Evolutionary conservation across 2,329 filamentous ascomycete species (phyloP).

Genomic region (Xylariales sp.): DNA sequence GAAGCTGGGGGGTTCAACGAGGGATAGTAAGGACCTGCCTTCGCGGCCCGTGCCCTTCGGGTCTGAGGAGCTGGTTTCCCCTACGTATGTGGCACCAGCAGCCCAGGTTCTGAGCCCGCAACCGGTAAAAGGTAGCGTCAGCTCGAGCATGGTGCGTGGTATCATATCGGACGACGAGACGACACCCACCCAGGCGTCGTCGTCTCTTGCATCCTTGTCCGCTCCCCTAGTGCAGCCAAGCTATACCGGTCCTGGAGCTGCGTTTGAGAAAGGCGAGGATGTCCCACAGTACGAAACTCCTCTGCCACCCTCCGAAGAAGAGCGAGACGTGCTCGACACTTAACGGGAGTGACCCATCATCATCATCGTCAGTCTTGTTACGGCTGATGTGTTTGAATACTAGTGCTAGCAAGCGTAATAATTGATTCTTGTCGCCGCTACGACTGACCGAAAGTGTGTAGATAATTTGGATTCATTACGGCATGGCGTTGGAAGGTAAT

Average conservation of each 20-base stretch:
- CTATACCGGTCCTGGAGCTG: conserved; percentile 43
- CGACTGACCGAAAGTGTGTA: no score
- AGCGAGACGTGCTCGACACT: conserved; percentile 9
- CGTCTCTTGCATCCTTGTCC: conserved; percentile 4
- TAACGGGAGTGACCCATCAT: no score
- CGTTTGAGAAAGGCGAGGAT: conserved; percentile 49
- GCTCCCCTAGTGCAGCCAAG: conserved; percentile 36
- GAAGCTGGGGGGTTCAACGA: conserved; percentile 35
- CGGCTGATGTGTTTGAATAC: no score
- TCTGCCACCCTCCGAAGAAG: conserved; percentile 26
- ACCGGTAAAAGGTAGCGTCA: conserved; percentile 35
- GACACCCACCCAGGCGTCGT: conserved; percentile 8
- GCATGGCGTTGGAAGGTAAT: no score
- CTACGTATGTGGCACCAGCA: conserved; percentile 38
- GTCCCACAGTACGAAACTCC: conserved; percentile 31
- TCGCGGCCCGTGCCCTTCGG: conserved; percentile 47
- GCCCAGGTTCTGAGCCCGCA: conserved; percentile 35
- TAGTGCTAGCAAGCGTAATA: no score
- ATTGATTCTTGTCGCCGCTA: no score
- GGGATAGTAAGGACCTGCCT: conserved; percentile 39
- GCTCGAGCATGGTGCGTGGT: conserved; percentile 23
- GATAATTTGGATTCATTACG: no score
- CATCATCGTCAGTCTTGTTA: no score
- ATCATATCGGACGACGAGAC: conserved; percentile 15
- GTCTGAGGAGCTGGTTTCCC: conserved; percentile 41